These are phyloP conservation scores for Apiotrichum akiyoshidainum DNA, from an alignment of 1,284 basidiomycete species.

Conservation along the genomic window DNA sequence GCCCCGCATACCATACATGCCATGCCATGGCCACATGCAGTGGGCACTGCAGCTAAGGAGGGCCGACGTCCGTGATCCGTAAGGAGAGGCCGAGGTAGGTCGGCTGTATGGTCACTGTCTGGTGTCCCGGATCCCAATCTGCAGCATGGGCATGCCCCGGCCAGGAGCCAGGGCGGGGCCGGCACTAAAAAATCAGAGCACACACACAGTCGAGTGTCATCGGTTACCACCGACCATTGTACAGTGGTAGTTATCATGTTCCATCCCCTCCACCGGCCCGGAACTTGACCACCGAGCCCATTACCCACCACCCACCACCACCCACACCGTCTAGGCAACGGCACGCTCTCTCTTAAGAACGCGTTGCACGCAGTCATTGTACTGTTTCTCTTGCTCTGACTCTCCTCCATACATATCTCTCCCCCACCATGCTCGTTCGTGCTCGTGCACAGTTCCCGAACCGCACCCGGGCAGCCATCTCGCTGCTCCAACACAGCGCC, in stretches of 20 bases:
- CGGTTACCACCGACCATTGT: too few relatives aligned
- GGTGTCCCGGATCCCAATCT: too few relatives aligned
- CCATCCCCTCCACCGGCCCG: conserved; percentile 1
- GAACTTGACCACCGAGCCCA: not conserved
- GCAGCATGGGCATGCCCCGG: too few relatives aligned
- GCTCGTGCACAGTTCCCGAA: not conserved
- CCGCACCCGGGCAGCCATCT: not conserved
- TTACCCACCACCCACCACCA: not conserved
- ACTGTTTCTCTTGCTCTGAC: not conserved
- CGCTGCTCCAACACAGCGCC: not conserved
- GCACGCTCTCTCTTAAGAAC: not conserved
- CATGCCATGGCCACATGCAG: too few relatives aligned
- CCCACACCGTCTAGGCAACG: not conserved
- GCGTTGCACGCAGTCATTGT: not conserved
- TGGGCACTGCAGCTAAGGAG: too few relatives aligned
- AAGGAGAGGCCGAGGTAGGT: too few relatives aligned
- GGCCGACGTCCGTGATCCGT: too few relatives aligned
- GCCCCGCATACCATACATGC: too few relatives aligned
- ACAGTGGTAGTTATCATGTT: not conserved
- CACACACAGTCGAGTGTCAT: too few relatives aligned
- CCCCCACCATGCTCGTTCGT: conserved; percentile 1
- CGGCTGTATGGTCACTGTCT: too few relatives aligned
- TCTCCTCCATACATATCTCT: not conserved
- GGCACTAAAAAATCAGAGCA: too few relatives aligned
- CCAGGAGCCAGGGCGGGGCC: too few relatives aligned